Percentiles rank a stretch among this genome's conserved stretches.
These are phyloP conservation scores for Ogataea thermomethanolica DNA, from an alignment of 805 yeast species.

Conservation along the genomic window DNA sequence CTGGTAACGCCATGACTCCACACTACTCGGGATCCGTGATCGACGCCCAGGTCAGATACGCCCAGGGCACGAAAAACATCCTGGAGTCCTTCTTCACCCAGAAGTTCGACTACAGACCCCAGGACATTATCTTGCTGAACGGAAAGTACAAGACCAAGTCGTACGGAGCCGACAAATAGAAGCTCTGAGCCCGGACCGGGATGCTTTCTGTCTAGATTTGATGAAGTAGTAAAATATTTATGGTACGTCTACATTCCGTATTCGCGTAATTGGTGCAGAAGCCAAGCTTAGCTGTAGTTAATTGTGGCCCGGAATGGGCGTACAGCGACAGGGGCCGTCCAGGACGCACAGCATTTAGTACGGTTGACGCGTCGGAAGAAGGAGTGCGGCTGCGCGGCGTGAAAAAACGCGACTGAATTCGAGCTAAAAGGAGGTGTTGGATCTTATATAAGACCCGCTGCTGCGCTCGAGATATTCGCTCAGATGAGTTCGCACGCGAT, in stretches of 20 bases:
- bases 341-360: too few species aligned
- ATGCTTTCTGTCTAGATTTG: slow-evolving; percentile 1
- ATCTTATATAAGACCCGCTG: not conserved
- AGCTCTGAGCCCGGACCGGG: not conserved
- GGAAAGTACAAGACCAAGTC: slow-evolving; percentile 74
- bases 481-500: slow-evolving; percentile 18
- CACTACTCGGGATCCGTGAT: slow-evolving; percentile 77
- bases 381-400: slow-evolving; percentile 11
- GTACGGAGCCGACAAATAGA: slow-evolving; percentile 53
- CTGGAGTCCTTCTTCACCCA: slow-evolving; percentile 60
- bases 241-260: slow-evolving; percentile 1
- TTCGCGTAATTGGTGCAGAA: not conserved
- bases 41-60: slow-evolving; percentile 75
- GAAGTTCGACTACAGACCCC: slow-evolving; percentile 67
- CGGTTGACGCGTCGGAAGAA: not conserved
- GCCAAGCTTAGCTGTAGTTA: too few species aligned
- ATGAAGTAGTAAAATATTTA: slow-evolving; percentile 6
- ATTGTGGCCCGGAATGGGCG: too few species aligned
- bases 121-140: slow-evolving; percentile 65
- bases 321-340: too few species aligned
- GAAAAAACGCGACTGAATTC: not conserved
- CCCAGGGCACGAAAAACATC: slow-evolving; percentile 64
- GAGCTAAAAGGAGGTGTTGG: slow-evolving; percentile 12
- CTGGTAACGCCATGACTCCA: slow-evolving; percentile 84
- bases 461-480: too few species aligned